Evolutionary conservation across 305 asterid genomes (phyloP).

Genomic region (Fraxinus platypoda): DNA sequence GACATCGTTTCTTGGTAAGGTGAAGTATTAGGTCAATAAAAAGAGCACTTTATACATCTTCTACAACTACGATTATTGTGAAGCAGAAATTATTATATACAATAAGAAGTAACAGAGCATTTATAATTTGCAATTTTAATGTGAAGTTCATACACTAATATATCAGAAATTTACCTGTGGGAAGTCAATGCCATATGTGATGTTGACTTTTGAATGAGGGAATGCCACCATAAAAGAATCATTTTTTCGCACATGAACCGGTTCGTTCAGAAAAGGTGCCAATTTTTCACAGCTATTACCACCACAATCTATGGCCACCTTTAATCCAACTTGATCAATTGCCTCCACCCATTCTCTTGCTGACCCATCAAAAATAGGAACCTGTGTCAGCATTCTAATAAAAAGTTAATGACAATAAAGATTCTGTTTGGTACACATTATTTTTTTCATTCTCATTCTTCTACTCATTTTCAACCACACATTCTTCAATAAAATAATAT

Average conservation of each 20-base stretch:
- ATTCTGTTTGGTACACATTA: too few species aligned
- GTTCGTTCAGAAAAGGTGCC: conserved; percentile 70
- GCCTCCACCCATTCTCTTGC: conserved; percentile 91
- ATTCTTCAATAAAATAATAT: too few species aligned
- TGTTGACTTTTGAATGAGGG: conserved; percentile 56
- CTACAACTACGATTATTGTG: background rate
- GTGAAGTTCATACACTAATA: background rate
- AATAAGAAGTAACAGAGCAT: conserved; percentile 4
- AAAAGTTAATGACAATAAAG: conserved; percentile 3
- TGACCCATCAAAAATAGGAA: conserved; percentile 96
- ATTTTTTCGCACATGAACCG: conserved; percentile 59
- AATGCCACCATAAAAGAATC: conserved; percentile 81
- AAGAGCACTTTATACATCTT: background rate
- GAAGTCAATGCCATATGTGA: conserved; percentile 81
- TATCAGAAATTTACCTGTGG: conserved; percentile 53
- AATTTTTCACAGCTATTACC: conserved; percentile 59
- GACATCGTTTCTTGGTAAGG: background rate
- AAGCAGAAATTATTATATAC: background rate
- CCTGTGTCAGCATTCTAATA: conserved; percentile 43
- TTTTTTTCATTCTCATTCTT: too few species aligned
- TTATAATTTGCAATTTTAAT: background rate
- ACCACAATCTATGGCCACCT: conserved; percentile 54
- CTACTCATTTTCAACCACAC: too few species aligned
- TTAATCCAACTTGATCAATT: conserved; percentile 66
- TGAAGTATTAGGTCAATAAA: background rate